Base-by-base conservation (phyloP, 441 rosid species). In the Theobroma grandiflorum region DNA sequence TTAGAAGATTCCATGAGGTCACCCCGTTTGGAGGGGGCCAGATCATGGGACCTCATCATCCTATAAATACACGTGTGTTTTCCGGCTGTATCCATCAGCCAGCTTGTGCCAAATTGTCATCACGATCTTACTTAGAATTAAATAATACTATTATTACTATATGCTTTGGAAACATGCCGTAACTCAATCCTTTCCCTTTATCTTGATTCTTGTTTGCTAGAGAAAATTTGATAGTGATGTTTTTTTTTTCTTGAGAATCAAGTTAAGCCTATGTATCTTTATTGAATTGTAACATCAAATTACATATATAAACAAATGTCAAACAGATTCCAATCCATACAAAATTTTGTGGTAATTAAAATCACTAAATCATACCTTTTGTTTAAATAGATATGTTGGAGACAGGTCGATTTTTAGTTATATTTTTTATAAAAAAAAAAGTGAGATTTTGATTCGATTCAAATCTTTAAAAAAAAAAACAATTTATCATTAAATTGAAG, bases 201-300 rank as follows among this genome's bases (percentile, higher is more conserved):
- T 52, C 57, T 0, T 15, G n/a, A 52, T 15, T 52, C 57, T 52
- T 15, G 15, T 8, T 52, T 52, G 18, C 57, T 52, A 16, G 16
- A 52, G 0, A 52, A 52, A 52, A 12, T 15, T 73, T 67, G 82
- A 76, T 71, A 76, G 31, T 35, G 82, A 81, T 70, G 75, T 72
- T 72, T 1, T 82, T 76, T 76, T 84, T 82, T 80, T 83, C 87
- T 85, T 85, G 77, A 80, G 72, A 64, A 77, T 82, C 78, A 82
- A 82, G 85, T 77, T 52, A 81, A 84, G 63, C 72, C 52, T 58
- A 47, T 78, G 57, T n/a, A 7, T 59, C 35, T 59, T 22, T 58
- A 58, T 58, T 7, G 2, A 22, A 3, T 8, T 42, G 2, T 45
- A 1, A 45, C 8, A 6, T 45, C 7, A 45, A 8, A 2, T 45